Conservation (phyloP, 2,329 filamentous ascomycete genomes). For the Fusarium clavum region DNA sequence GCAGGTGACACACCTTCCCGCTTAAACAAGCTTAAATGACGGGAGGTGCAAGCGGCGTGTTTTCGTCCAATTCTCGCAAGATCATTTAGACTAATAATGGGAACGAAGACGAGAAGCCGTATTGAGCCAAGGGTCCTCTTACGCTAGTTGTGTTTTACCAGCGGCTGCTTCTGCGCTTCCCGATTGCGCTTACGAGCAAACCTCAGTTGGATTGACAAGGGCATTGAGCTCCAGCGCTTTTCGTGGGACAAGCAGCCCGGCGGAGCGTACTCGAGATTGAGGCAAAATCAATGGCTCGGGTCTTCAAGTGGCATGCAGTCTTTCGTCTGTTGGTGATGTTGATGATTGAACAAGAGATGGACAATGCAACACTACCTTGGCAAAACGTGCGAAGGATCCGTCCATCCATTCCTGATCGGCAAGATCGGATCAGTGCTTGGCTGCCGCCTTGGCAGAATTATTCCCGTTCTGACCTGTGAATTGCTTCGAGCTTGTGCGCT, state of each 20-base stretch:
- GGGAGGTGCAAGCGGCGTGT: constrained; percentile 2
- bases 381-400: constrained; percentile 4
- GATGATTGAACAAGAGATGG: constrained; percentile 19
- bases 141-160: background rate
- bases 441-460: constrained; percentile 13
- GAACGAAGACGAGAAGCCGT: background rate
- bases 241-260: background rate
- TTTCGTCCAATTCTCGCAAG: constrained; percentile 1
- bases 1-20: constrained; percentile 1
- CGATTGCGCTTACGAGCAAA: background rate
- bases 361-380: constrained; percentile 4
- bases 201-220: background rate
- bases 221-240: background rate
- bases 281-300: background rate
- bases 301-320: background rate
- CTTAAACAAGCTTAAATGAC: constrained; percentile 39
- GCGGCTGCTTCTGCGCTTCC: background rate
- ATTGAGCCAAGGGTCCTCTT: background rate
- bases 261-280: background rate
- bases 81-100: background rate
- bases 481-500: background rate
- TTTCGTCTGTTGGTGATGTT: background rate
- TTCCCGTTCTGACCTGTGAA: constrained; percentile 5
- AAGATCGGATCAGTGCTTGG: constrained; percentile 19
- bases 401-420: constrained; percentile 14